Percentiles rank a stretch among this genome's conserved stretches.
Conservation (phyloP, 202 grass and related monocot species). For the Bolboschoenoplectus hybrid region DNA sequence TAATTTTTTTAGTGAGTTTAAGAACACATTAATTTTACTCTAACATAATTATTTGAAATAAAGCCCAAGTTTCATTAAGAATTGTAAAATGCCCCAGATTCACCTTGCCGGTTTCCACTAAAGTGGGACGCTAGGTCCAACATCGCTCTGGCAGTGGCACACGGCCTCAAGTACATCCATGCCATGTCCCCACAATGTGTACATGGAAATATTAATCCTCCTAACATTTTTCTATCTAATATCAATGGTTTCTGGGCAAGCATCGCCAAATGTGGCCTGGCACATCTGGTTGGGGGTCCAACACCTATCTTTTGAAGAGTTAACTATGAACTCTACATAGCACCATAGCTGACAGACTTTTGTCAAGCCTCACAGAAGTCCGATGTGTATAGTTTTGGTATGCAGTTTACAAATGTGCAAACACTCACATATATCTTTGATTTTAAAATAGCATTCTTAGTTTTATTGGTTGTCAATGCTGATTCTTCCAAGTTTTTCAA, state of each 20-base stretch:
- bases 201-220: constrained; percentile 78
- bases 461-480: too few species aligned
- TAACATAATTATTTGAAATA: neutral
- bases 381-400: too few species aligned
- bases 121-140: constrained; percentile 57
- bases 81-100: neutral
- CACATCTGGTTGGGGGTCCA: constrained; percentile 48
- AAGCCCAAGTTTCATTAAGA: neutral
- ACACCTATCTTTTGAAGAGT: constrained; percentile 4
- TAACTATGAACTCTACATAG: too few species aligned
- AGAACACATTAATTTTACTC: too few species aligned
- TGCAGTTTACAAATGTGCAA: too few species aligned
- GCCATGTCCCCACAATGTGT: constrained; percentile 46
- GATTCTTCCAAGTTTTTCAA: too few species aligned
- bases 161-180: constrained; percentile 70
- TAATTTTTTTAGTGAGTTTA: too few species aligned
- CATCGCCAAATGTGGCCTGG: constrained; percentile 60
- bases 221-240: constrained; percentile 67
- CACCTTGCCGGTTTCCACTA: constrained; percentile 36
- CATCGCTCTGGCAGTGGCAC: constrained; percentile 59
- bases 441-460: too few species aligned
- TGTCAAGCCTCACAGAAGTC: too few species aligned
- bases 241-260: constrained; percentile 46
- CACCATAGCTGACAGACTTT: neutral
- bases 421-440: too few species aligned